phyloP scores from a whole-genome alignment of 805 yeast species.

The Kuraishia floccosa region DNA sequence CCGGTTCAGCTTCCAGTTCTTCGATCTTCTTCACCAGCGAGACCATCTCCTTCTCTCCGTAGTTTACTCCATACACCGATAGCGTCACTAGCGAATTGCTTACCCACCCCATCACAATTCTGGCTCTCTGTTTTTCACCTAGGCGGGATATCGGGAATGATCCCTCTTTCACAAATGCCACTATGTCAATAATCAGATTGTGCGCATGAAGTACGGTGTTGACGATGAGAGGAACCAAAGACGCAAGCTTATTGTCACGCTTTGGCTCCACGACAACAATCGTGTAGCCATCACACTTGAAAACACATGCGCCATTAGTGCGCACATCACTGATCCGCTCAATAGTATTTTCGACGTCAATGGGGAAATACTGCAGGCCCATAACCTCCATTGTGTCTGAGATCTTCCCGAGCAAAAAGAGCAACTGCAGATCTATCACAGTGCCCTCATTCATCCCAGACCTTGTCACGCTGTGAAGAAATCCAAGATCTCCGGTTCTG shows the following conservation, averaged over 20 bases:
- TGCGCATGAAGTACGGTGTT: conserved; percentile 71
- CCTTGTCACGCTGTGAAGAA: conserved; percentile 62
- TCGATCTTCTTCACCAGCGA: conserved; percentile 47
- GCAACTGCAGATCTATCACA: conserved; percentile 48
- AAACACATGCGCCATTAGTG: conserved; percentile 42
- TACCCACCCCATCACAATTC: conserved; percentile 48
- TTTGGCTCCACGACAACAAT: conserved; percentile 62
- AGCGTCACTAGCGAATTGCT: conserved; percentile 28
- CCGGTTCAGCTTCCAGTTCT: too few relatives aligned
- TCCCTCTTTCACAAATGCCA: conserved; percentile 62
- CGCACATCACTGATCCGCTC: conserved; percentile 37
- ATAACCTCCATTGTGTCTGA: conserved; percentile 82
- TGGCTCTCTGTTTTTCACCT: conserved; percentile 67
- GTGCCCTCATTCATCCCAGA: conserved; percentile 13
- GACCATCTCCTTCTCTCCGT: conserved; percentile 56
- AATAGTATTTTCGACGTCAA: conserved; percentile 67
- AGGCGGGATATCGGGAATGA: conserved; percentile 60
- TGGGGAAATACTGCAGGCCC: conserved; percentile 87
- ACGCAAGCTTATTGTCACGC: conserved; percentile 40
- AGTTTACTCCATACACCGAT: conserved; percentile 44
- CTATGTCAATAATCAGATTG: conserved; percentile 72
- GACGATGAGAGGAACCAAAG: conserved; percentile 75
- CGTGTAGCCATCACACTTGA: conserved; percentile 73
- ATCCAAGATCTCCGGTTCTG: conserved; percentile 93
- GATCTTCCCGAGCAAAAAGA: conserved; percentile 77